Percentiles rank a stretch among this genome's conserved stretches.
Conservation (phyloP, 768 basidiomycete species). For the Phallus indusiatus region DNA sequence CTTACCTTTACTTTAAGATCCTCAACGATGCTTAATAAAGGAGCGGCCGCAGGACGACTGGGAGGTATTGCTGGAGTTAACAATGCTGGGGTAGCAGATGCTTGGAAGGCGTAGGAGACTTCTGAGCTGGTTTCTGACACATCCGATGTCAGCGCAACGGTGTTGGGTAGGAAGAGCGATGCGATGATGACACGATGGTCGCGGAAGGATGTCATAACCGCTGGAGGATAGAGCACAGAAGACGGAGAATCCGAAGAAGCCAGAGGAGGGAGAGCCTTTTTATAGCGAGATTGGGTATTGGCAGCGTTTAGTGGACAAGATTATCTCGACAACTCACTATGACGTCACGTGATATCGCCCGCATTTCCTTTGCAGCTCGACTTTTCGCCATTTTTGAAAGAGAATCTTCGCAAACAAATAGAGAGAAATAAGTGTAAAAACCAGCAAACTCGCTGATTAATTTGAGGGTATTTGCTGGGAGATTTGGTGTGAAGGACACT, state of each 20-base stretch:
- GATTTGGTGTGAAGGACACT: not conserved
- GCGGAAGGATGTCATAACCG: conserved; percentile 57
- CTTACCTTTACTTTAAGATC: conserved; percentile 61
- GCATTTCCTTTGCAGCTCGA: not conserved
- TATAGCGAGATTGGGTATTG: not conserved
- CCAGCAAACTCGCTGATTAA: not conserved
- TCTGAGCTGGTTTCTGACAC: conserved; percentile 8
- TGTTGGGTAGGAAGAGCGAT: conserved; percentile 75
- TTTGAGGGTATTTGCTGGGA: not conserved
- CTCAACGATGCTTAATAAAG: conserved; percentile 66
- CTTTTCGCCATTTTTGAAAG: not conserved
- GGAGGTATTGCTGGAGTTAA: not conserved
- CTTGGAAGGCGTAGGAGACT: not conserved
- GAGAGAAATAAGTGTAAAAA: not conserved
- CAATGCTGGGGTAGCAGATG: conserved; percentile 1
- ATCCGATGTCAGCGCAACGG: conserved; percentile 44
- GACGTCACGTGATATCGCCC: not conserved
- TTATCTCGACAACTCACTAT: not conserved
- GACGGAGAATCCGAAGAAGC: not conserved
- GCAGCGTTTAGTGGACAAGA: not conserved
- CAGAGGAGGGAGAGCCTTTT: not conserved
- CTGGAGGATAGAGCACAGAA: not conserved
- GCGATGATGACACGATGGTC: conserved; percentile 72
- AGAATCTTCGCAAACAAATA: not conserved
- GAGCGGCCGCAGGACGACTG: conserved; percentile 23